Evolutionary conservation across 345 rosid genomes (phyloP).

Genomic region (Raphanus raphanistrum): DNA sequence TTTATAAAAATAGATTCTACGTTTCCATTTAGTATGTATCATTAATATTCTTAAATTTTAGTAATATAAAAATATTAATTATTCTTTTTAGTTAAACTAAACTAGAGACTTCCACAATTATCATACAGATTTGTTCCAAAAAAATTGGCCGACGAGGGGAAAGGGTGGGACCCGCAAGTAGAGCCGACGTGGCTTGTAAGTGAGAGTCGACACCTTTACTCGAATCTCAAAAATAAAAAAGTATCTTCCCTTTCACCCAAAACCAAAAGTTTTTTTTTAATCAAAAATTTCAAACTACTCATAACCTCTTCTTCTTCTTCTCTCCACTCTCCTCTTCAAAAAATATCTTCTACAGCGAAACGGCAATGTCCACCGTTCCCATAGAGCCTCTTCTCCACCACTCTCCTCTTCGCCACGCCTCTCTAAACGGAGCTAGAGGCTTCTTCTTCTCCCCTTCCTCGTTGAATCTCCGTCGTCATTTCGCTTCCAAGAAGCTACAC

Average conservation of each 20-base stretch:
- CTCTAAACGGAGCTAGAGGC: slow-evolving; percentile 14
- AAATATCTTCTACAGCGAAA: neutral
- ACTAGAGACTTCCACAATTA: too few species aligned
- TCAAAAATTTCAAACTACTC: slow-evolving; percentile 27
- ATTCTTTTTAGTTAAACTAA: too few species aligned
- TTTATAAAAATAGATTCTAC: too few species aligned
- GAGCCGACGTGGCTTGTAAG: neutral
- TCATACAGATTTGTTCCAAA: neutral
- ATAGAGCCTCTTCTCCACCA: slow-evolving; percentile 46
- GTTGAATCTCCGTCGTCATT: slow-evolving; percentile 28
- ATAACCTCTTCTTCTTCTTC: slow-evolving; percentile 18
- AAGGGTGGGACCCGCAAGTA: neutral
- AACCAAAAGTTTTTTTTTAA: neutral
- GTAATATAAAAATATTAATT: too few species aligned
- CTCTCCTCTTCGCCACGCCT: slow-evolving; percentile 21
- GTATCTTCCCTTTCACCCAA: neutral
- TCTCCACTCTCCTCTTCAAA: neutral
- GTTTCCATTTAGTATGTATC: too few species aligned
- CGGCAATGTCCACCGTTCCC: slow-evolving; percentile 51
- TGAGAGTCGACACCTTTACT: neutral
- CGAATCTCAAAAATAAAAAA: slow-evolving; percentile 25
- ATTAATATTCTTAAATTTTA: too few species aligned
- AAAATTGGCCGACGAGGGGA: neutral
- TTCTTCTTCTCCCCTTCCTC: slow-evolving; percentile 13
- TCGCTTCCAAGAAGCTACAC: slow-evolving; percentile 29